Evolutionary conservation across 192 early-diverging fungal genomes (phyloP), one percentile per base, ranked within the genome.

Genomic region (Backusella tarrabulga): DNA sequence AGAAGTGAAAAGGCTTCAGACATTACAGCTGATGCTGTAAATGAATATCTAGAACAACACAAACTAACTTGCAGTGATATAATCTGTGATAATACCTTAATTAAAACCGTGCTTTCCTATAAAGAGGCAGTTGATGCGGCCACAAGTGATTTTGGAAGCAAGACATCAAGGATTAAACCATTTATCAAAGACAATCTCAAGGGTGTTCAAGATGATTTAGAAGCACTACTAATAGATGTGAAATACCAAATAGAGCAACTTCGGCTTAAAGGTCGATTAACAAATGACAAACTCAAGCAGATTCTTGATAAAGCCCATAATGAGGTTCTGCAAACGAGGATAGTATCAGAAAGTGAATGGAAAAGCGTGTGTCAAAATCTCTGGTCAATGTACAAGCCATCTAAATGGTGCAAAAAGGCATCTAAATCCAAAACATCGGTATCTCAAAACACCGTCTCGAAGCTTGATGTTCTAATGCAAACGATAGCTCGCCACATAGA

Each of bases 291-390:
- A 40, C 32, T 75, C 17, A 34, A 75, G 19, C 63, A 56, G 6
- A 40, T 38, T n/a, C 41, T 75, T 44, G 74, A 75, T 19, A 66
- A 68, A 8, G 38, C 38, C 4, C 38, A 68, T 21, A 19, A 32
- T 19, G 29, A 67, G 2, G 41, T 67, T 8, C 34, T 68, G 3
- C 38, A 54, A 23, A 23, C 68, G 15, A 67, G 44, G 15, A 67
- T 75, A 15, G 32, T 75, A n/a, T 68, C 74, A 19, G 74, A 75
- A 44, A 14, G 23, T 4, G 36, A 75, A 67, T 75, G 74, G 74
- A 54, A 75, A 6, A 7, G 15, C 12, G 56, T 54, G 19, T 36
- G 34, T 26, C 19, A 6, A 34, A 32, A 34, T 41, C 15, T 75
- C 7, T 34, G n/a, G 8, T 41, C 26, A 12, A 14, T 17, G 4